phyloP scores from a whole-genome alignment of 306 rosid species.

The Urtica urens region DNA sequence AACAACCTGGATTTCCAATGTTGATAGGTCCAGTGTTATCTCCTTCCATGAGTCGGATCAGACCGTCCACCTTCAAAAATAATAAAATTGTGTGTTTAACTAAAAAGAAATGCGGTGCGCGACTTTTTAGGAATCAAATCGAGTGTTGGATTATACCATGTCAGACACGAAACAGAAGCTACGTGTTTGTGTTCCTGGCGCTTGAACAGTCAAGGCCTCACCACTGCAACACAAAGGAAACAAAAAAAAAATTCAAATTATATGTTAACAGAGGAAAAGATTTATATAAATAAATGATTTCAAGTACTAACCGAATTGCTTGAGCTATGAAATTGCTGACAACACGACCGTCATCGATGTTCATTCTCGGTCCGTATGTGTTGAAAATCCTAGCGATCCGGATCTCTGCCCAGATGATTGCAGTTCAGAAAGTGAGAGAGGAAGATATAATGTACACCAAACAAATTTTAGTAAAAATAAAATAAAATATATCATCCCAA shows the following conservation, averaged over 20 bases:
- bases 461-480: neutral
- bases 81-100: too few relatives aligned
- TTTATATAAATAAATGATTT: too few relatives aligned
- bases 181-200: constrained; percentile 42
- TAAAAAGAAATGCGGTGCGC: neutral
- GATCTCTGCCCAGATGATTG: constrained; percentile 35
- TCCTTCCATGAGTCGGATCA: constrained; percentile 40
- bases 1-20: constrained; percentile 45
- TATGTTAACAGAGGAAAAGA: too few relatives aligned
- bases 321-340: constrained; percentile 98
- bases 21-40: constrained; percentile 45
- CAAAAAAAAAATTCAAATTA: too few relatives aligned
- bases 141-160: constrained; percentile 27
- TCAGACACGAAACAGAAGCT: constrained; percentile 50
- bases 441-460: neutral
- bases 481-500: neutral
- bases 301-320: constrained; percentile 70
- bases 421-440: neutral
- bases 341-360: constrained; percentile 94
- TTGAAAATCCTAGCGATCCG: constrained; percentile 90
- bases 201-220: constrained; percentile 49
- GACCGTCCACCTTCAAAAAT: constrained; percentile 35
- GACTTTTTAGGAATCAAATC: neutral
- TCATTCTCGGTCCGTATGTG: constrained; percentile 98
- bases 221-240: constrained; percentile 32